A percentile compares a stretch with the other conserved stretches of the same genome.
Evolutionary conservation across 2,329 filamentous ascomycete genomes (phyloP).

Genomic region (Phaeosphaeria sp.): DNA sequence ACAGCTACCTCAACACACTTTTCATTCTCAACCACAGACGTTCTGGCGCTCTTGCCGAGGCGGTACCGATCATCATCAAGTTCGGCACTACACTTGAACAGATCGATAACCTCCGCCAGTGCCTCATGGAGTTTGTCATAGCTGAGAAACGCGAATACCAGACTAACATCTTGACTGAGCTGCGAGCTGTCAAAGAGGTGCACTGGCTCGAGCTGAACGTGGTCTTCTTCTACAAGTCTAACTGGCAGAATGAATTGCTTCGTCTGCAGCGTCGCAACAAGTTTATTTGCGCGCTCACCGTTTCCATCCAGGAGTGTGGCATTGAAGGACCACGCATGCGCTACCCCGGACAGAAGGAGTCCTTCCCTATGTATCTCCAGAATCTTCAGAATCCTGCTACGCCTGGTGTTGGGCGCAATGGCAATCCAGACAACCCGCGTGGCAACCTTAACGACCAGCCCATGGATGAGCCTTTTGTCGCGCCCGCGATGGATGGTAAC

Average conservation of each 20-base stretch:
- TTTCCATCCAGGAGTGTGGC: constrained; percentile 80
- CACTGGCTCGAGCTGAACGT: constrained; percentile 89
- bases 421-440: constrained; percentile 54
- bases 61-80: constrained; percentile 81
- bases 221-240: constrained; percentile 97
- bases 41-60: constrained; percentile 86
- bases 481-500: constrained; percentile 34
- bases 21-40: constrained; percentile 96
- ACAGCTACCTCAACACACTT: constrained; percentile 88
- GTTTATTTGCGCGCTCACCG: constrained; percentile 90
- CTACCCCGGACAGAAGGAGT: constrained; percentile 70
- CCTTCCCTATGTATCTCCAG: constrained; percentile 70
- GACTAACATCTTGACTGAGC: constrained; percentile 82
- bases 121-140: constrained; percentile 82
- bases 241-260: constrained; percentile 92
- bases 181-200: constrained; percentile 79
- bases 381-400: constrained; percentile 56
- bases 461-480: constrained; percentile 53
- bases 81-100: constrained; percentile 85
- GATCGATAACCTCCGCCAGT: constrained; percentile 80
- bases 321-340: constrained; percentile 84
- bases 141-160: constrained; percentile 90
- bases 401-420: constrained; percentile 50
- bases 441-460: constrained; percentile 45
- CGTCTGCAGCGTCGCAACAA: constrained; percentile 91